These are phyloP conservation scores for Paraleonurus japonicus DNA, from an alignment of 257 asterid genomes.

Conservation along the genomic window DNA sequence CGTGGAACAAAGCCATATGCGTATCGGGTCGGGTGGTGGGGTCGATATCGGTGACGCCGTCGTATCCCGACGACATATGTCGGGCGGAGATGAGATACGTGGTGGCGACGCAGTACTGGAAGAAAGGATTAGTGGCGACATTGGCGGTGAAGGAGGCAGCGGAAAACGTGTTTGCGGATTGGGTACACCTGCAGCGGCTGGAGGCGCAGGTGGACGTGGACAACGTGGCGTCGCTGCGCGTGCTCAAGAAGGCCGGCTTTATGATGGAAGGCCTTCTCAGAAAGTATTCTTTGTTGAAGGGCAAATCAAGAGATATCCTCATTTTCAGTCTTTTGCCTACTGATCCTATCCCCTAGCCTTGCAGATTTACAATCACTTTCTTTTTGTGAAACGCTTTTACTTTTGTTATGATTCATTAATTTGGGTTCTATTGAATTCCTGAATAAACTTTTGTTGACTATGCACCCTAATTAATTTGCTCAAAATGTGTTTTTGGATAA, in stretches of 20 bases:
- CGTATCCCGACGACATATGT: too few relatives aligned
- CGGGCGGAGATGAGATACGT: slow-evolving; percentile 75
- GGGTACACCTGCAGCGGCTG: slow-evolving; percentile 70
- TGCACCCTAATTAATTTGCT: too few relatives aligned
- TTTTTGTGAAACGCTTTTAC: too few relatives aligned
- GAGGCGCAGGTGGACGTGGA: slow-evolving; percentile 73
- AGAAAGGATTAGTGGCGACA: slow-evolving; percentile 70
- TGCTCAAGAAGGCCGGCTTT: slow-evolving; percentile 76
- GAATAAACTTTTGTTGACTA: too few relatives aligned
- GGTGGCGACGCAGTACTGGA: slow-evolving; percentile 69
- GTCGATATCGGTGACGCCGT: too few relatives aligned
- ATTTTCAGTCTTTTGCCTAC: slow-evolving; percentile 63
- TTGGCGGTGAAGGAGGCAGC: slow-evolving; percentile 71
- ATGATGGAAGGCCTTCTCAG: slow-evolving; percentile 64
- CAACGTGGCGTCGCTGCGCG: slow-evolving; percentile 67
- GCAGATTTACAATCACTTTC: too few relatives aligned
- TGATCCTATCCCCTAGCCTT: too few relatives aligned
- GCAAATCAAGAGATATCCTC: slow-evolving; percentile 52
- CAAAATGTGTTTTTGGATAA: too few relatives aligned
- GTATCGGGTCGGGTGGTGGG: too few relatives aligned
- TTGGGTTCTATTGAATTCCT: too few relatives aligned
- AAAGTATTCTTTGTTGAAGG: slow-evolving; percentile 59
- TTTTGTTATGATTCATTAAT: too few relatives aligned
- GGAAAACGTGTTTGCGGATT: slow-evolving; percentile 48
- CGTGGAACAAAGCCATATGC: too few relatives aligned